These are phyloP conservation scores for Magnaporthales sp. DNA, from an alignment of 2,329 filamentous ascomycete genomes.

Conservation along the genomic window DNA sequence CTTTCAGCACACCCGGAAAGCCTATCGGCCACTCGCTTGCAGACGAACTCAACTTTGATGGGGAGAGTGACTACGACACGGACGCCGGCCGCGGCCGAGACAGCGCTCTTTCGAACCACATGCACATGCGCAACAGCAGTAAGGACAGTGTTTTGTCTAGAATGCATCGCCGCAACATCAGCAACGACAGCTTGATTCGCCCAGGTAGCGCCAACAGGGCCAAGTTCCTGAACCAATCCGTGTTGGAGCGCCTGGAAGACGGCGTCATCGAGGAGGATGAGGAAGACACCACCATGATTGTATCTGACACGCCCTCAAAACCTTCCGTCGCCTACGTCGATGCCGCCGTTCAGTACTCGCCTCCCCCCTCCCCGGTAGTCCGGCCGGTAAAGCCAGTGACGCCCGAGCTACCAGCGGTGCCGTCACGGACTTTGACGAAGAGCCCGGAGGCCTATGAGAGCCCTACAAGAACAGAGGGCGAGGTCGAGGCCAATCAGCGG, in stretches of 20 bases:
- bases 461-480: conserved; percentile 35
- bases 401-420: conserved; percentile 30
- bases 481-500: conserved; percentile 66
- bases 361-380: conserved; percentile 62
- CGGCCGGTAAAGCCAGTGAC: conserved; percentile 18
- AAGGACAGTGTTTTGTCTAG: conserved; percentile 45
- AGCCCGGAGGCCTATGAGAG: conserved; percentile 33
- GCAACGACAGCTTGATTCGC: conserved; percentile 48
- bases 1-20: conserved; percentile 50
- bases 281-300: conserved; percentile 16
- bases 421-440: conserved; percentile 21
- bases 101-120: conserved; percentile 44
- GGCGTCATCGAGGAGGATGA: conserved; percentile 42
- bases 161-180: conserved; percentile 46
- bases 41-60: conserved; percentile 82
- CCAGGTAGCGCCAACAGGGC: conserved; percentile 46
- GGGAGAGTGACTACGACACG: conserved; percentile 57
- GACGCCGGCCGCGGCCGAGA: conserved; percentile 54
- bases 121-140: conserved; percentile 45
- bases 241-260: conserved; percentile 47
- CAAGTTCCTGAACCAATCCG: conserved; percentile 42
- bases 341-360: conserved; percentile 74
- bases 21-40: conserved; percentile 68
- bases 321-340: conserved; percentile 56
- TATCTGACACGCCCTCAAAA: conserved; percentile 4